These are phyloP conservation scores for Trapa incisa DNA, from an alignment of 345 rosid genomes.

Conservation along the genomic window DNA sequence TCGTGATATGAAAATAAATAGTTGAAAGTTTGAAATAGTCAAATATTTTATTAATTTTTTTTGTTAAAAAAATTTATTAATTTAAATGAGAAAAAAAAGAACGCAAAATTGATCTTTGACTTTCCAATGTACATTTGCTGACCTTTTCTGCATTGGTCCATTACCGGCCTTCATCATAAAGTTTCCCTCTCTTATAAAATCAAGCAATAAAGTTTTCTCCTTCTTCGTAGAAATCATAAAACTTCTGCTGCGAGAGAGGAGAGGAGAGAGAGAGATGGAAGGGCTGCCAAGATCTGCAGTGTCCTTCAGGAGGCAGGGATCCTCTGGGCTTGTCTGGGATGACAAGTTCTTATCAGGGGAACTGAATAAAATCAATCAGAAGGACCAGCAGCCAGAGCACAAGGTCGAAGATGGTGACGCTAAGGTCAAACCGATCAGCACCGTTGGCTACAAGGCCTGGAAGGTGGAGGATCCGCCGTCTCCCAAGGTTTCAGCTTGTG, in stretches of 20 bases:
- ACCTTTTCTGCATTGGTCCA: not conserved
- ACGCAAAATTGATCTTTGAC: not conserved
- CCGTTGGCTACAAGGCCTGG: constrained; percentile 59
- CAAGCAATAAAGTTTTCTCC: not conserved
- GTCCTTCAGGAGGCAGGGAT: constrained; percentile 88
- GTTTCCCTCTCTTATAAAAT: not conserved
- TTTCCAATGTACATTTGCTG: not conserved
- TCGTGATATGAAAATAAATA: not conserved
- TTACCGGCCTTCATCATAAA: not conserved
- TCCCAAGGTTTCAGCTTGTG: constrained; percentile 74
- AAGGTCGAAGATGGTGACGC: constrained; percentile 17
- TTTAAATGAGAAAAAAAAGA: not conserved
- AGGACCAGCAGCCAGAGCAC: constrained; percentile 14
- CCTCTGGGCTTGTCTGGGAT: constrained; percentile 86
- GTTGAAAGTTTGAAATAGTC: not conserved
- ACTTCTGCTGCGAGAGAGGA: not conserved
- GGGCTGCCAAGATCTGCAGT: constrained; percentile 82
- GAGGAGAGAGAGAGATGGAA: constrained; percentile 33
- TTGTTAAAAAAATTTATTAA: not conserved
- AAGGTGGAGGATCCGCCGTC: constrained; percentile 74
- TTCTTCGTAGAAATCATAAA: not conserved
- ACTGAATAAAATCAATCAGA: constrained; percentile 20
- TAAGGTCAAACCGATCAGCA: constrained; percentile 26
- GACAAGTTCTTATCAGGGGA: constrained; percentile 54
- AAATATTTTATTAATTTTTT: not conserved